Conservation (phyloP, 345 rosid genomes). For the Brassica carinata region DNA sequence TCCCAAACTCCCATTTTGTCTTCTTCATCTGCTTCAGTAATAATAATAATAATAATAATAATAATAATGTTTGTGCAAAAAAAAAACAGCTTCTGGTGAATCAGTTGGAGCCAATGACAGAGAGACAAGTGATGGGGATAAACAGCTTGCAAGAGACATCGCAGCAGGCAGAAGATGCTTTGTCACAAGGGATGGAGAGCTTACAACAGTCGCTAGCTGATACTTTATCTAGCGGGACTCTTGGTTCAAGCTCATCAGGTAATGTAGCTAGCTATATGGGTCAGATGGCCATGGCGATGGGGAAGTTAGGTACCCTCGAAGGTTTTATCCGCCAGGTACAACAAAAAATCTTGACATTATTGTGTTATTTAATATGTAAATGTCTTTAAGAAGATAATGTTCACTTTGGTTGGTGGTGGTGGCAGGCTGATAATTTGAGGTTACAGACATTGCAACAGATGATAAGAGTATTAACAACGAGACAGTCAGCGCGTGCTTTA, state of each 20-base stretch:
- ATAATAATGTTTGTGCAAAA: constrained; percentile 13
- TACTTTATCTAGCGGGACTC: constrained; percentile 85
- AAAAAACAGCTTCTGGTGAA: constrained; percentile 70
- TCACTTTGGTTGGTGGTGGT: constrained; percentile 10
- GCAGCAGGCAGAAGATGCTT: constrained; percentile 98
- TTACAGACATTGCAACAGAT: constrained; percentile 92
- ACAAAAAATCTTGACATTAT: background rate
- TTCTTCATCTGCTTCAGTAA: background rate
- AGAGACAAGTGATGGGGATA: constrained; percentile 79
- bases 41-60: background rate
- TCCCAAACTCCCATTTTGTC: constrained; percentile 6
- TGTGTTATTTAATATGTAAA: constrained; percentile 12
- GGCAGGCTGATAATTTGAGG: constrained; percentile 93
- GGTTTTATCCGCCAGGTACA: constrained; percentile 95
- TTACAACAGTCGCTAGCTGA: constrained; percentile 93
- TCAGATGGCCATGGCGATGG: constrained; percentile 99
- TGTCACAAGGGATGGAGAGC: constrained; percentile 99
- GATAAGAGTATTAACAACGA: constrained; percentile 85
- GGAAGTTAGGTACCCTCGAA: constrained; percentile 92
- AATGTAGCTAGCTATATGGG: constrained; percentile 98
- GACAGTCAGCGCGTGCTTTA: constrained; percentile 91
- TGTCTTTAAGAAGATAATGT: background rate
- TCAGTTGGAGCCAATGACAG: constrained; percentile 96
- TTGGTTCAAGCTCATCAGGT: constrained; percentile 84
- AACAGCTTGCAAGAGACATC: constrained; percentile 93